These are phyloP conservation scores for Adansonia digitata DNA, from an alignment of 345 rosid species.

Conservation along the genomic window DNA sequence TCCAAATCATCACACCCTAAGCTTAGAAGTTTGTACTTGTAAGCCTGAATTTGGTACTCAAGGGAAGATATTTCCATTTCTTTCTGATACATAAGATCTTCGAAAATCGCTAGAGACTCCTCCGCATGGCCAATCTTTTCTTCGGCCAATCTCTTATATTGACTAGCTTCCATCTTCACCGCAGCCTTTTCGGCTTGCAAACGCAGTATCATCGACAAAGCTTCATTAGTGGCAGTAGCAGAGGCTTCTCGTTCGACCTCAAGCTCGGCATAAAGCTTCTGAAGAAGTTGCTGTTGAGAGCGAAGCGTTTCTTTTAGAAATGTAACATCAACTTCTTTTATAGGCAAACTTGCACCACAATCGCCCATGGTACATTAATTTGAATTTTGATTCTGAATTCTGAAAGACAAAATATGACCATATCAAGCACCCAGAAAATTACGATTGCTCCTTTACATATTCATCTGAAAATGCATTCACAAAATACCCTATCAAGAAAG, in stretches of 20 bases:
- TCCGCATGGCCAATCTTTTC: slow-evolving; percentile 77
- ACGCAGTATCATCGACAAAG: slow-evolving; percentile 80
- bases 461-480: too few relatives aligned
- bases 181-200: slow-evolving; percentile 82
- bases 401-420: too few relatives aligned
- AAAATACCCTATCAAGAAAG: too few relatives aligned
- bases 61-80: slow-evolving; percentile 88
- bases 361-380: slow-evolving; percentile 53
- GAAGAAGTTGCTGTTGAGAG: slow-evolving; percentile 83
- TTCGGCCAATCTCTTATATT: slow-evolving; percentile 82
- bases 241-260: slow-evolving; percentile 90
- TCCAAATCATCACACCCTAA: slow-evolving; percentile 59
- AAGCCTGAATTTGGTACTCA: slow-evolving; percentile 75
- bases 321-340: slow-evolving; percentile 34
- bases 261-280: slow-evolving; percentile 51
- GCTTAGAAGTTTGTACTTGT: slow-evolving; percentile 61
- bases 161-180: slow-evolving; percentile 77
- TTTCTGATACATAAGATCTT: slow-evolving; percentile 67
- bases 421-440: neutral
- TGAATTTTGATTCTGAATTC: too few relatives aligned
- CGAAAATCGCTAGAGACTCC: slow-evolving; percentile 60
- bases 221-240: slow-evolving; percentile 66
- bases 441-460: neutral
- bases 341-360: slow-evolving; percentile 32
- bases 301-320: slow-evolving; percentile 50